Percentiles rank a stretch among this genome's conserved stretches.
Evolutionary conservation across 1,284 basidiomycete species (phyloP).

Genomic region (Ceratobasidium sp.): DNA sequence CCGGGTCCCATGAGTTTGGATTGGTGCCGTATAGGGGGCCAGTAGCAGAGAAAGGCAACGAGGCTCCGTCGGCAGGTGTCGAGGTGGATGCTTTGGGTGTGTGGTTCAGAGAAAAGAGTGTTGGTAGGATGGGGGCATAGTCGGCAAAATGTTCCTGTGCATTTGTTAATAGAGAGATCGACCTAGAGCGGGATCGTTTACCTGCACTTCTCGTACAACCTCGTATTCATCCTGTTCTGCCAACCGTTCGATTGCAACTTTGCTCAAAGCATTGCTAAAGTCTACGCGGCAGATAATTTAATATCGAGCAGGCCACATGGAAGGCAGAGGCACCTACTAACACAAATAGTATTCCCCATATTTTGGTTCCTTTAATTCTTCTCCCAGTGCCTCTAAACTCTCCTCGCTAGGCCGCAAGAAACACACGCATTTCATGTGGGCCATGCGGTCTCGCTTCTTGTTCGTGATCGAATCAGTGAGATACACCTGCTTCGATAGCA

Average conservation of each 20-base stretch:
- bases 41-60: conserved; percentile 58
- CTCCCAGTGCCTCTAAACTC: conserved; percentile 84
- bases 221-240: conserved; percentile 97
- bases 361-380: conserved; percentile 89
- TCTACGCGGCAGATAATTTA: conserved; percentile 64
- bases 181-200: conserved; percentile 58
- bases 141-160: conserved; percentile 94
- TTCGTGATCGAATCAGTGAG: conserved; percentile 98
- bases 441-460: conserved; percentile 86
- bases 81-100: conserved; percentile 60
- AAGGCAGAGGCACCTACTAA: conserved; percentile 76
- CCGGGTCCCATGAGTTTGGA: conserved; percentile 75
- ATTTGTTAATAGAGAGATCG: neutral
- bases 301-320: neutral
- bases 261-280: conserved; percentile 94
- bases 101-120: conserved; percentile 90
- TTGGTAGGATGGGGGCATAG: conserved; percentile 89
- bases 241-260: conserved; percentile 91
- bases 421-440: conserved; percentile 97
- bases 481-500: conserved; percentile 97
- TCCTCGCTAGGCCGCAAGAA: conserved; percentile 87
- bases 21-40: conserved; percentile 78
- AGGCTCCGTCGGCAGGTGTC: conserved; percentile 31
- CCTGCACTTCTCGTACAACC: conserved; percentile 96
- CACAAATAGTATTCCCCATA: conserved; percentile 98